Conservation (phyloP, 352 stramenopile species). For the Nothophytophthora sp. region DNA sequence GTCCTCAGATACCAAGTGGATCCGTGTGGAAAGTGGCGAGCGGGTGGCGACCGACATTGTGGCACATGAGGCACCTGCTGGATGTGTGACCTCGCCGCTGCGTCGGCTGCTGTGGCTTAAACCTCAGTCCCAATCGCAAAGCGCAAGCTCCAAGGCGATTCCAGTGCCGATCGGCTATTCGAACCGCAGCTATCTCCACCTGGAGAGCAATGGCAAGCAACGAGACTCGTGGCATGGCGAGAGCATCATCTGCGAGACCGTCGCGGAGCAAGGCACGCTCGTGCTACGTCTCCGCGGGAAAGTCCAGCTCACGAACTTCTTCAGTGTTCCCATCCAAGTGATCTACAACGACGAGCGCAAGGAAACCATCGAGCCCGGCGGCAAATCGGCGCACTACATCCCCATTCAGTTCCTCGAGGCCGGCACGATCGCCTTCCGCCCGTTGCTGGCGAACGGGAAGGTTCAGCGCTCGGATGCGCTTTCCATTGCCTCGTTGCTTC, state of each 20-base stretch:
- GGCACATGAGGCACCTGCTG: conserved; percentile 80
- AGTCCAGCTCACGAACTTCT: conserved; percentile 78
- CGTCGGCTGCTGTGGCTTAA: conserved; percentile 78
- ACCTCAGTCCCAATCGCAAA: conserved; percentile 53
- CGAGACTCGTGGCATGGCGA: conserved; percentile 74
- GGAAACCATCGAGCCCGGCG: conserved; percentile 53
- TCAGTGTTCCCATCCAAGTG: conserved; percentile 70
- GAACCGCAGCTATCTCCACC: conserved; percentile 82
- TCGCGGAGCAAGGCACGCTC: conserved; percentile 83
- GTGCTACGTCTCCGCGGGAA: conserved; percentile 78
- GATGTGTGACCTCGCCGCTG: conserved; percentile 75
- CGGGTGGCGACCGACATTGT: conserved; percentile 77
- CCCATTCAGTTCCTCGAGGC: conserved; percentile 80
- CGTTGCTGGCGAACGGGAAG: conserved; percentile 56
- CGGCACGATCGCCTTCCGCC: conserved; percentile 72
- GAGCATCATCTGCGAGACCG: conserved; percentile 85
- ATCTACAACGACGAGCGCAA: conserved; percentile 71
- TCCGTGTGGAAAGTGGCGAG: conserved; percentile 62
- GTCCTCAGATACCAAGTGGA: conserved; percentile 67
- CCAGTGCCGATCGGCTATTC: conserved; percentile 88
- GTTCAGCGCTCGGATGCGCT: conserved; percentile 60
- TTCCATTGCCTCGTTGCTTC: conserved; percentile 62
- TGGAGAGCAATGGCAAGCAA: conserved; percentile 65
- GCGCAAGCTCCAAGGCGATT: conserved; percentile 61
- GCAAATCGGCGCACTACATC: conserved; percentile 62